phyloP scores from a whole-genome alignment of 106 monocot genomes.

The Vanilla planifolia region DNA sequence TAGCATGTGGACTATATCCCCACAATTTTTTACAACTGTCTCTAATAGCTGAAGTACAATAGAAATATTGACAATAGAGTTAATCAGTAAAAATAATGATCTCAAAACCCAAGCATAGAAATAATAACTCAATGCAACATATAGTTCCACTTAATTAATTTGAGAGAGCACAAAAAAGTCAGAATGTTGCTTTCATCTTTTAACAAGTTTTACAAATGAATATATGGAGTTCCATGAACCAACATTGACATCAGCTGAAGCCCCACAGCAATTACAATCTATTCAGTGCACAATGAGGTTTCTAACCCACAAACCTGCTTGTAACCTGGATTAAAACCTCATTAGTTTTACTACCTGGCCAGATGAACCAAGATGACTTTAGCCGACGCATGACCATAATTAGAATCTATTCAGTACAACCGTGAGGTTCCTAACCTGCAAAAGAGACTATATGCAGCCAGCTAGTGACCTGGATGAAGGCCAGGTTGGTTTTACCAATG shows the following conservation, averaged over 20 bases:
- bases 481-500: not conserved
- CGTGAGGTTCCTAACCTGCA: not conserved
- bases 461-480: not conserved
- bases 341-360: not conserved
- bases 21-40: constrained; percentile 83
- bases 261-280: not conserved
- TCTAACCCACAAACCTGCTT: not conserved
- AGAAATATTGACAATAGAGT: not conserved
- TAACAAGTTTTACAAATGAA: not conserved
- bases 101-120: not conserved
- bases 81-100: not conserved
- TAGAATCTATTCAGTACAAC: not conserved
- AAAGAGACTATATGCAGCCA: not conserved
- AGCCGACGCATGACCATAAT: too few relatives aligned
- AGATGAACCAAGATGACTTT: not conserved
- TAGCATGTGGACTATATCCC: constrained; percentile 74
- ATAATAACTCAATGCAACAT: not conserved
- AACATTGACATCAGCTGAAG: too few relatives aligned
- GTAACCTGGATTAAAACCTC: not conserved
- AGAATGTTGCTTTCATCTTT: not conserved
- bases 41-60: constrained; percentile 62
- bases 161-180: not conserved
- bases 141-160: not conserved
- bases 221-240: not conserved
- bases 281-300: not conserved